Percentiles rank a stretch among this genome's conserved stretches.
phyloP scores from a whole-genome alignment of 805 yeast genomes.

The Spathaspora passalidarum region DNA sequence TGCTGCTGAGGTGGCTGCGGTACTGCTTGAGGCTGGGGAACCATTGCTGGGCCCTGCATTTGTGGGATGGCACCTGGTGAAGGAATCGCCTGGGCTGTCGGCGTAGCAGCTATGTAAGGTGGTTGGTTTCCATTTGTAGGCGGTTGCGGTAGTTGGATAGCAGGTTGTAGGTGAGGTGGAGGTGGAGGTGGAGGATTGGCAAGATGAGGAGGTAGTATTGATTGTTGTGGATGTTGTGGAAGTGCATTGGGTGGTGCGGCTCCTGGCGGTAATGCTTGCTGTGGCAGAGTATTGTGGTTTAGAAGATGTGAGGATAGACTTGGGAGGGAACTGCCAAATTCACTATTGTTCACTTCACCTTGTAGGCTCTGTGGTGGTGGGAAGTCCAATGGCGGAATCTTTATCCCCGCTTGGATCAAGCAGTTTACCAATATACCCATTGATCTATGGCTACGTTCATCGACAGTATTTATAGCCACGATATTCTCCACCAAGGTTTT shows the following conservation, averaged over 20 bases:
- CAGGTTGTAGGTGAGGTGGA: slow-evolving; percentile 3
- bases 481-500: slow-evolving; percentile 62
- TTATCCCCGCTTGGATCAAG: slow-evolving; percentile 57
- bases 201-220: slow-evolving; percentile 3
- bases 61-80: background rate
- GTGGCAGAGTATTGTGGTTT: background rate
- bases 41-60: background rate
- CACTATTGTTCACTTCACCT: too few species aligned
- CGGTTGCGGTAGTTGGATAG: slow-evolving; percentile 5
- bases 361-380: slow-evolving; percentile 35
- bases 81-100: background rate
- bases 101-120: background rate
- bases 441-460: slow-evolving; percentile 55
- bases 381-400: slow-evolving; percentile 61
- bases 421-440: slow-evolving; percentile 49
- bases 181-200: slow-evolving; percentile 2
- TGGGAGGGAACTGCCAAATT: background rate
- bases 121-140: slow-evolving; percentile 1
- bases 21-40: background rate
- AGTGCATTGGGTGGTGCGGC: too few species aligned
- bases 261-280: slow-evolving; percentile 4
- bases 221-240: background rate
- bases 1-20: slow-evolving; percentile 2
- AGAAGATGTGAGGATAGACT: background rate
- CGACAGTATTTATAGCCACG: slow-evolving; percentile 51